Percentiles rank a stretch among this genome's conserved stretches.
Conservation (phyloP, 225 moss, liverwort and hornwort genomes). For the Takakia lepidozioides region DNA sequence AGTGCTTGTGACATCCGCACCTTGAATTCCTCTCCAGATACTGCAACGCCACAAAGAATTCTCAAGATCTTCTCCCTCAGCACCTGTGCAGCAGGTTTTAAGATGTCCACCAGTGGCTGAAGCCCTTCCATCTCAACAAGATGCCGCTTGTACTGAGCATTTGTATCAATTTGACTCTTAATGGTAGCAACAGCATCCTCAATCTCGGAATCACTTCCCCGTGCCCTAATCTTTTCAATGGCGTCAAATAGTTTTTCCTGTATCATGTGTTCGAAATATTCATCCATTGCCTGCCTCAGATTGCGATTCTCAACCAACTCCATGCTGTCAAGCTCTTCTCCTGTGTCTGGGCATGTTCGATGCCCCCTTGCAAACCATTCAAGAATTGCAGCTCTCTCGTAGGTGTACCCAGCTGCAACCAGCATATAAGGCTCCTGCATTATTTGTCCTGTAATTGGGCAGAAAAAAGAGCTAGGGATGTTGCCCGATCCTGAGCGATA, state of each 20-base stretch:
- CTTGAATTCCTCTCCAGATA: slow-evolving; percentile 33
- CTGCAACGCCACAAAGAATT: slow-evolving; percentile 24
- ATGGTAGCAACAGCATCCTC: slow-evolving; percentile 35
- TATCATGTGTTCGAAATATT: slow-evolving; percentile 29
- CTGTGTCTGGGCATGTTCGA: slow-evolving; percentile 43
- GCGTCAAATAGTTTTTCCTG: slow-evolving; percentile 26
- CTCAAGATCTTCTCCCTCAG: slow-evolving; percentile 33
- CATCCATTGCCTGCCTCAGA: slow-evolving; percentile 39
- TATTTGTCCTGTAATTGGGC: slow-evolving; percentile 46
- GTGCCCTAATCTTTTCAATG: slow-evolving; percentile 23
- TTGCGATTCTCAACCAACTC: slow-evolving; percentile 35
- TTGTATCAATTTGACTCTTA: slow-evolving; percentile 31
- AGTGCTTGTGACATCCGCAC: too few species aligned
- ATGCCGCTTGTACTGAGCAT: slow-evolving; percentile 28
- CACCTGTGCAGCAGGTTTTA: slow-evolving; percentile 26
- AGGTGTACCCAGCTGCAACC: slow-evolving; percentile 44
- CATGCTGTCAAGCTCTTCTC: slow-evolving; percentile 34
- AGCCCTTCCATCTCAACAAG: slow-evolving; percentile 41
- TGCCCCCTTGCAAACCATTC: slow-evolving; percentile 50
- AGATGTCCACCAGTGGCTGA: slow-evolving; percentile 24
- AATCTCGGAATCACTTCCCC: slow-evolving; percentile 9
- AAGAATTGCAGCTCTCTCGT: slow-evolving; percentile 39
- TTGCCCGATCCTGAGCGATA: slow-evolving; percentile 13
- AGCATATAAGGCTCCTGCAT: slow-evolving; percentile 51
- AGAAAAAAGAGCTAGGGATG: slow-evolving; percentile 37